Evolutionary conservation across 2,329 filamentous ascomycete species (phyloP), one percentile per base, ranked within the genome.

Genomic region (Fusarium sulawesiense): DNA sequence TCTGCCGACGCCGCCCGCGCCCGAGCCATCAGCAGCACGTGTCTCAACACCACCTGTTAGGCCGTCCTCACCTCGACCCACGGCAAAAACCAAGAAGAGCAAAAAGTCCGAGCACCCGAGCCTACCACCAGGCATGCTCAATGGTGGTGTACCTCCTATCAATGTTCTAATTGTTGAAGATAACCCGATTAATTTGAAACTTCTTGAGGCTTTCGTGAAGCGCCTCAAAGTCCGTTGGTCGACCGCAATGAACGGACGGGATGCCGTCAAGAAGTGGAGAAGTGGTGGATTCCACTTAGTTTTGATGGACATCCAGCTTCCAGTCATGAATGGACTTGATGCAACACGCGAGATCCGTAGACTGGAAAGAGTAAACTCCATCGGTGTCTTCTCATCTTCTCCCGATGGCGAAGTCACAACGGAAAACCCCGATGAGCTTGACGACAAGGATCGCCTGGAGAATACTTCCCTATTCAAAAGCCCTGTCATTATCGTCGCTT

Each of bases 161-260:
- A 98, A 97, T 74, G 94, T 98, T 10, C 85, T 99, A 45, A 97
- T 99, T 65, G 96, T 99, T 16, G 96, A 99, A 83, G 96, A 99
- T 82, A 99, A 99, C 80, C 94, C 96, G 69, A 98, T 99, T 86
- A 99, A 98, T 77, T 84, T 98, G 72, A 93, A 93, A 76, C 89
- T 99, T 12, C 84, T 99, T 37, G 95, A 98, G 77, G 94, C 94
- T 2, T 97, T 99, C 76, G 95, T 98, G 85, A 97, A 98, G 82
- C 87, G 94, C 50, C 86, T 99, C 51, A 98, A 97, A 77, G 96
- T 99, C 9, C 89, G 96, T 34, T 98, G 95, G 94, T 92, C 96
- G 80, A 97, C 93, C n/a, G 96, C 96, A 40, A 93, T 97, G 86
- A 97, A 98, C 78, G 96, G 96, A 25, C 89, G 91, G 69, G 95